A percentile compares a stretch with the other conserved stretches of the same genome.
phyloP scores from a whole-genome alignment of 2,329 filamentous ascomycete species.

The Penicillium palitans region DNA sequence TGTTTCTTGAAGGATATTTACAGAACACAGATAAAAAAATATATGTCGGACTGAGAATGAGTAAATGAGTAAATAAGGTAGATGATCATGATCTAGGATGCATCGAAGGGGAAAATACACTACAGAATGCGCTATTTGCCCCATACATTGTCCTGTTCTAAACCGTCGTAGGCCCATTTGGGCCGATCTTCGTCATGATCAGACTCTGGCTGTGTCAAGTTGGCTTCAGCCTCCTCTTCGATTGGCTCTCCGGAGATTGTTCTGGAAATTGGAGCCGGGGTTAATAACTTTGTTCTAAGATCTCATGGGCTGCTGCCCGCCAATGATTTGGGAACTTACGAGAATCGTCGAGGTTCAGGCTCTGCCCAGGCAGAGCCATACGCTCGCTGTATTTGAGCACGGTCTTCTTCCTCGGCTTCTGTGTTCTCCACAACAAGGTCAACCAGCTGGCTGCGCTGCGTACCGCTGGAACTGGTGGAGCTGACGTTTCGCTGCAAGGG shows the following conservation, averaged over 20 bases:
- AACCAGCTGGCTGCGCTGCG: conserved; percentile 63
- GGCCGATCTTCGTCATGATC: conserved; percentile 20
- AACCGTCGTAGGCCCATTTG: conserved; percentile 30
- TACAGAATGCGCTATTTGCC: conserved; percentile 22
- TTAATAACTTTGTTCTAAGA: conserved; percentile 15
- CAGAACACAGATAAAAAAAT: background rate
- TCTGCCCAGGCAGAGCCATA: conserved; percentile 62
- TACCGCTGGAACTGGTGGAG: conserved; percentile 54
- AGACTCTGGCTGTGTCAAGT: conserved; percentile 11
- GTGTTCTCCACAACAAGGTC: conserved; percentile 67
- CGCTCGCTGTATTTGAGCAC: conserved; percentile 62
- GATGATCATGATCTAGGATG: background rate
- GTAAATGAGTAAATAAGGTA: background rate
- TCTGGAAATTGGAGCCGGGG: conserved; percentile 25
- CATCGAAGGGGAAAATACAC: background rate
- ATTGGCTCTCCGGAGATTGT: conserved; percentile 34
- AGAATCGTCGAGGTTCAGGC: conserved; percentile 36
- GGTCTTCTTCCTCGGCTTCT: conserved; percentile 61
- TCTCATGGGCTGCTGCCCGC: background rate
- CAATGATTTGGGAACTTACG: conserved; percentile 28
- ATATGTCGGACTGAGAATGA: background rate
- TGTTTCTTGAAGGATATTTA: background rate
- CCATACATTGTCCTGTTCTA: conserved; percentile 43
- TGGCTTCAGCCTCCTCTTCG: conserved; percentile 23
- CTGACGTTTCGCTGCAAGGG: conserved; percentile 33